Percentiles rank a stretch among this genome's conserved stretches.
These are phyloP conservation scores for Ogataea glucozyma DNA, from an alignment of 805 yeast species.

Conservation along the genomic window DNA sequence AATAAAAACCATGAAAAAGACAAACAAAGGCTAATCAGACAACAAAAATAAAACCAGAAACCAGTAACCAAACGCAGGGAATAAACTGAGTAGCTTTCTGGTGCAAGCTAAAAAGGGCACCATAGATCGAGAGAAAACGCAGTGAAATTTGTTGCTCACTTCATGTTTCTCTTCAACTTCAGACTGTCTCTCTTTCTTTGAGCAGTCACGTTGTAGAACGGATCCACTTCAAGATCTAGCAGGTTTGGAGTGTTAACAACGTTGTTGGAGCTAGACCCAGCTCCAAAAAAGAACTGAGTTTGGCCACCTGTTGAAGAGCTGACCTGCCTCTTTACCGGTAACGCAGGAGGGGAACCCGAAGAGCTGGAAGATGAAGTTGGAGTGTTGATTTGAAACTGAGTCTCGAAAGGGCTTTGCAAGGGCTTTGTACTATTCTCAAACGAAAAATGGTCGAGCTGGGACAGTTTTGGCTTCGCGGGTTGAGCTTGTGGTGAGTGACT, in stretches of 20 bases:
- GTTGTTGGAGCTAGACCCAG: conserved; percentile 1
- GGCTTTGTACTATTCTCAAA: conserved; percentile 24
- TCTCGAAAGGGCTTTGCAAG: conserved; percentile 31
- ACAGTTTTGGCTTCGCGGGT: conserved; percentile 13
- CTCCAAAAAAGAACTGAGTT: conserved; percentile 10
- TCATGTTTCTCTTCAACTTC: conserved; percentile 46
- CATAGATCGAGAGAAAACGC: not conserved
- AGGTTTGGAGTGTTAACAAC: conserved; percentile 2
- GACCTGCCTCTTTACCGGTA: not conserved
- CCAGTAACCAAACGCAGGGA: not conserved
- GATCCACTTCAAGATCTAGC: conserved; percentile 32
- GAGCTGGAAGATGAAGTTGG: not conserved
- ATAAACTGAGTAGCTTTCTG: no score
- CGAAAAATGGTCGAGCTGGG: conserved; percentile 21
- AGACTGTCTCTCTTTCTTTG: conserved; percentile 54
- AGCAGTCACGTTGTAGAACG: conserved; percentile 45
- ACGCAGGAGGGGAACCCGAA: not conserved
- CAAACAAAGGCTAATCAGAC: not conserved
- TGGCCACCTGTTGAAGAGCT: not conserved
- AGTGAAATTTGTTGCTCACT: conserved; percentile 8
- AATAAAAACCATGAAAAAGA: not conserved
- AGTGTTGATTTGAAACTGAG: conserved; percentile 15
- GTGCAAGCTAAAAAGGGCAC: no score
- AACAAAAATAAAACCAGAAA: not conserved
- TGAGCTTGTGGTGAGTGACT: conserved; percentile 16